Percentiles rank a stretch among this genome's conserved stretches.
phyloP scores from a whole-genome alignment of 306 rosid species.

The Acacia acuminata region DNA sequence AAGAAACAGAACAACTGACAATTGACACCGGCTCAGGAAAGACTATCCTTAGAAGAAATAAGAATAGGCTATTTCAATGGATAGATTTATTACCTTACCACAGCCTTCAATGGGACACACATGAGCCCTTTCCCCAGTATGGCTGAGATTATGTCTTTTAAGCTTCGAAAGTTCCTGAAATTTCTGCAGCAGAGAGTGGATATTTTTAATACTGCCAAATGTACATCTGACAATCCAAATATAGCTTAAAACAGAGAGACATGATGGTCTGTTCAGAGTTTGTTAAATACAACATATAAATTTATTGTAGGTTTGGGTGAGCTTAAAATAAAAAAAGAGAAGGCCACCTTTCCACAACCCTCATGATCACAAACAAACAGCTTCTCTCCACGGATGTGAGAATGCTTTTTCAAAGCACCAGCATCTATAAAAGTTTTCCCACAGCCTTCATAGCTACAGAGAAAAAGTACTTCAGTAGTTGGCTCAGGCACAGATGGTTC shows the following conservation, averaged over 20 bases:
- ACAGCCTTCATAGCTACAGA: conserved; percentile 93
- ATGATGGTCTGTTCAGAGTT: too few relatives aligned
- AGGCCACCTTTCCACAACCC: conserved; percentile 91
- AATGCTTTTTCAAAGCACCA: conserved; percentile 94
- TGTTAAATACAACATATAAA: too few relatives aligned
- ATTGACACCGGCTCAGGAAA: not conserved
- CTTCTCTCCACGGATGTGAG: conserved; percentile 95
- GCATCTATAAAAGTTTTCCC: conserved; percentile 98
- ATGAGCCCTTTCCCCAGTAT: conserved; percentile 91
- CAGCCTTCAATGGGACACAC: conserved; percentile 98
- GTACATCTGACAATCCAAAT: not conserved
- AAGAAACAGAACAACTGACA: not conserved
- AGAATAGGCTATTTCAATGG: conserved; percentile 30
- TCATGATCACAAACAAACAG: conserved; percentile 82
- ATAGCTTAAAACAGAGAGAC: not conserved
- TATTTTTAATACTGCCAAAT: not conserved
- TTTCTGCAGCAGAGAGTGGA: conserved; percentile 68
- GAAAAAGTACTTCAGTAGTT: conserved; percentile 95
- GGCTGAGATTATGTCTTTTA: conserved; percentile 92
- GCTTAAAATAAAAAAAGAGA: not conserved
- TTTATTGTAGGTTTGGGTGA: not conserved
- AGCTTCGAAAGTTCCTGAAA: conserved; percentile 95
- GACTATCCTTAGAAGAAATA: not conserved
- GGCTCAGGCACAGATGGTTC: conserved; percentile 78
- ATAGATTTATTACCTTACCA: conserved; percentile 82